These are phyloP conservation scores for Dactylellina haptotyla DNA, from an alignment of 2,329 filamentous ascomycete species.

Conservation along the genomic window DNA sequence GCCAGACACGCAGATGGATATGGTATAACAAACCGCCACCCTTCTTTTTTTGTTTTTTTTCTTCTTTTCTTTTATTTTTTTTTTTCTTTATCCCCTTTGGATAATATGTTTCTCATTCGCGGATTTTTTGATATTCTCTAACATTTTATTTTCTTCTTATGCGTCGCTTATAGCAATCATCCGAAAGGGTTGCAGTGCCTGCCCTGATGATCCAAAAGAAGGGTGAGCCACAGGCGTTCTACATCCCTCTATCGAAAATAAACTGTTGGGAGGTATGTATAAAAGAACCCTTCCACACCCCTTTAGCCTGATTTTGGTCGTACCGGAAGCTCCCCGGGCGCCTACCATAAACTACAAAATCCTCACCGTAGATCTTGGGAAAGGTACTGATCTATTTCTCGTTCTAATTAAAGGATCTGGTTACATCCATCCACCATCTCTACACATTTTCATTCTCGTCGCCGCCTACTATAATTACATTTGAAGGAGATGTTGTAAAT, in stretches of 20 bases:
- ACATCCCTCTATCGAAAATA: slow-evolving; percentile 53
- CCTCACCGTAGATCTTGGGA: slow-evolving; percentile 41
- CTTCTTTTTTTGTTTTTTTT: slow-evolving; percentile 5
- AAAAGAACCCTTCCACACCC: slow-evolving; percentile 19
- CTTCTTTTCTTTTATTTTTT: not conserved
- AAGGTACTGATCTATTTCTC: slow-evolving; percentile 23
- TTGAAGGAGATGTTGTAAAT: slow-evolving; percentile 56
- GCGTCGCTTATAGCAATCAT: slow-evolving; percentile 36
- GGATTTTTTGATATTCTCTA: slow-evolving; percentile 1
- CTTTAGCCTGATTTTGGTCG: slow-evolving; percentile 43
- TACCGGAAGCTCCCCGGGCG: slow-evolving; percentile 50
- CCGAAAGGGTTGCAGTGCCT: slow-evolving; percentile 33
- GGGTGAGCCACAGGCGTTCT: slow-evolving; percentile 53
- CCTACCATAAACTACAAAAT: too few relatives aligned
- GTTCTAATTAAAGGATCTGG: slow-evolving; percentile 49
- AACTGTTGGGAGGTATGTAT: slow-evolving; percentile 55
- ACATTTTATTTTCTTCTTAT: slow-evolving; percentile 24
- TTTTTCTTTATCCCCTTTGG: not conserved
- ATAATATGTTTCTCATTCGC: slow-evolving; percentile 32
- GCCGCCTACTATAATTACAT: slow-evolving; percentile 56
- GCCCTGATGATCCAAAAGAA: slow-evolving; percentile 55
- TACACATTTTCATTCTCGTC: slow-evolving; percentile 53
- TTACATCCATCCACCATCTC: slow-evolving; percentile 53
- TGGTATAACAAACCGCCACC: slow-evolving; percentile 20
- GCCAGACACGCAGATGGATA: slow-evolving; percentile 48